These are phyloP conservation scores for Lyophyllum decastes DNA, from an alignment of 768 basidiomycete species.

Conservation along the genomic window DNA sequence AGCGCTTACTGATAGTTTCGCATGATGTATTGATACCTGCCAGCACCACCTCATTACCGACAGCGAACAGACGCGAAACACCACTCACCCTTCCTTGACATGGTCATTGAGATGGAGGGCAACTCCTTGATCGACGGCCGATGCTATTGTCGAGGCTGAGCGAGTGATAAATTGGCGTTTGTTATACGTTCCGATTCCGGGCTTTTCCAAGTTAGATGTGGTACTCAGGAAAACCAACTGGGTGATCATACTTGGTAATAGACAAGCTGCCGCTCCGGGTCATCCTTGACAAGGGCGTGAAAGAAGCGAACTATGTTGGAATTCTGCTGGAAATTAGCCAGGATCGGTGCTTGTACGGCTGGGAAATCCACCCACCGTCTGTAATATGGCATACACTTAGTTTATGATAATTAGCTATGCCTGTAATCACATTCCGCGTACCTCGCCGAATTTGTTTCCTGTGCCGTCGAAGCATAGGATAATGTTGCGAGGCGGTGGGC, in stretches of 20 bases:
- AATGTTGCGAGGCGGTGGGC: constrained; percentile 11
- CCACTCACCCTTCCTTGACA: constrained; percentile 29
- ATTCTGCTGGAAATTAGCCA: constrained; percentile 6
- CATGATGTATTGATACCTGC: constrained; percentile 25
- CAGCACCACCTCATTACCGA: not conserved
- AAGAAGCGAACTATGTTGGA: constrained; percentile 23
- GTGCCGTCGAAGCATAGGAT: constrained; percentile 31
- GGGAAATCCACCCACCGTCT: constrained; percentile 1
- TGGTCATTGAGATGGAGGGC: constrained; percentile 28
- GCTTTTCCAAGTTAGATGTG: constrained; percentile 5
- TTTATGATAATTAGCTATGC: not conserved
- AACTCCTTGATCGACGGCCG: constrained; percentile 22
- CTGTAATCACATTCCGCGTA: not conserved
- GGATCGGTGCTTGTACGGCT: not conserved
- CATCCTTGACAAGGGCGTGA: constrained; percentile 17
- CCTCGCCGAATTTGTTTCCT: constrained; percentile 30
- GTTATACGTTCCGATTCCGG: constrained; percentile 27
- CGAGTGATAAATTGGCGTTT: constrained; percentile 21
- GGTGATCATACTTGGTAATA: constrained; percentile 19
- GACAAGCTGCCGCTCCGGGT: constrained; percentile 16
- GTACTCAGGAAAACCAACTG: not conserved
- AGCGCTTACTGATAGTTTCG: constrained; percentile 21
- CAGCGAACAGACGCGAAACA: not conserved
- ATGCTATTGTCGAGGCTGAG: constrained; percentile 15
- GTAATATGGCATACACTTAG: not conserved